Percentiles rank a stretch among this genome's conserved stretches.
These are phyloP conservation scores for Gaeumannomyces sp. DNA, from an alignment of 2,329 filamentous ascomycete species.

Conservation along the genomic window DNA sequence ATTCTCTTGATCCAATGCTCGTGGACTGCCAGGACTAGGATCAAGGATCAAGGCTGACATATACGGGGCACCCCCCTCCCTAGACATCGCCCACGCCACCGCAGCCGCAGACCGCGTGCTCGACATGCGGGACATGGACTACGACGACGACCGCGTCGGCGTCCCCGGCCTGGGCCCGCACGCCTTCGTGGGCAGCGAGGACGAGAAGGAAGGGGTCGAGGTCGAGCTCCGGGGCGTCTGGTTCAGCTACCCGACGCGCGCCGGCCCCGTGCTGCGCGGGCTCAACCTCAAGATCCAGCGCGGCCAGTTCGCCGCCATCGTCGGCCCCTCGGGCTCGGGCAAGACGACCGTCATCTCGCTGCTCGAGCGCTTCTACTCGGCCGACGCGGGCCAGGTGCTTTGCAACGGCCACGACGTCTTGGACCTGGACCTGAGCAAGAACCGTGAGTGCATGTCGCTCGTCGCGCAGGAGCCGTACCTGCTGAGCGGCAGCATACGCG, in stretches of 20 bases:
- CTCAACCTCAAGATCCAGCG: constrained; percentile 4
- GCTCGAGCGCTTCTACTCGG: constrained; percentile 51
- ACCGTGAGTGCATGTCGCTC: constrained; percentile 10
- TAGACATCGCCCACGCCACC: constrained; percentile 38
- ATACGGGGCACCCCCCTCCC: no score
- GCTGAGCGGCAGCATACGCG: constrained; percentile 61
- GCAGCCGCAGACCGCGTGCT: constrained; percentile 52
- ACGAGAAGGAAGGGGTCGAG: constrained; percentile 36
- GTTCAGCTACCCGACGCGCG: constrained; percentile 51
- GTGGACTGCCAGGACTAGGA: not conserved
- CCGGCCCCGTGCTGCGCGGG: constrained; percentile 33
- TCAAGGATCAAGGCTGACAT: not conserved
- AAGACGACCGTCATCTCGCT: constrained; percentile 44
- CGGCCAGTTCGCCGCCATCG: constrained; percentile 45
- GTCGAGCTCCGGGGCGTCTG: constrained; percentile 47
- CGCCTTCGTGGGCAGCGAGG: constrained; percentile 21
- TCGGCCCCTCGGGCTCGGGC: constrained; percentile 52
- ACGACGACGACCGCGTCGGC: constrained; percentile 3
- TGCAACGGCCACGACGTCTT: constrained; percentile 43
- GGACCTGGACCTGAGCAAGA: constrained; percentile 31
- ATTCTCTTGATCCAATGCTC: not conserved
- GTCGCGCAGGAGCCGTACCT: constrained; percentile 59
- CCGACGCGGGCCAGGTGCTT: constrained; percentile 38
- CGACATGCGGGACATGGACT: constrained; percentile 33
- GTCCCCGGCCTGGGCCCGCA: constrained; percentile 18